Evolutionary conservation across 371 early-diverging fungal species (phyloP).

Genomic region (Circinella minor): DNA sequence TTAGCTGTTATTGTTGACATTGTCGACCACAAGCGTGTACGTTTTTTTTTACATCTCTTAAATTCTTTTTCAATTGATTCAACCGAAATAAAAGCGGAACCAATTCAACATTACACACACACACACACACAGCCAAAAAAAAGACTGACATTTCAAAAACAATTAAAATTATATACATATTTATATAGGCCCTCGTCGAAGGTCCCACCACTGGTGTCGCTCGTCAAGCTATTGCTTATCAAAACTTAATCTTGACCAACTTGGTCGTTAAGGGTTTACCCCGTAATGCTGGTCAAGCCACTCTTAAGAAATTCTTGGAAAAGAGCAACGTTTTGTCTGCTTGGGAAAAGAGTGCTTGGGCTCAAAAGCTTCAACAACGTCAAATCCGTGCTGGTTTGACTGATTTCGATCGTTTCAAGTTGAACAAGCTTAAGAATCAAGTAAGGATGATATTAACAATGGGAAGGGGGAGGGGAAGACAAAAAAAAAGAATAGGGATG

Average conservation of each 20-base stretch:
- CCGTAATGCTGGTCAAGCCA: slow-evolving; percentile 78
- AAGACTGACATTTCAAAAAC: too few relatives aligned
- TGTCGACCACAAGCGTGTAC: slow-evolving; percentile 95
- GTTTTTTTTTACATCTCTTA: slow-evolving; percentile 21
- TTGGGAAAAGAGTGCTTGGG: slow-evolving; percentile 92
- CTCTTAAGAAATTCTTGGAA: slow-evolving; percentile 83
- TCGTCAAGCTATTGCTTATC: slow-evolving; percentile 88
- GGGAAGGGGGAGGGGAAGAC: not conserved
- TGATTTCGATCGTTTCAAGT: slow-evolving; percentile 98
- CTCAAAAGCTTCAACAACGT: slow-evolving; percentile 90
- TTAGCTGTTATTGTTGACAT: slow-evolving; percentile 98
- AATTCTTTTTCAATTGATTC: not conserved
- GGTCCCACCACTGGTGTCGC: slow-evolving; percentile 95
- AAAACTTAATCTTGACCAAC: slow-evolving; percentile 88
- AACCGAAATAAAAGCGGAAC: too few relatives aligned
- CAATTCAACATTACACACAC: not conserved
- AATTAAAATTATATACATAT: not conserved
- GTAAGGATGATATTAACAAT: slow-evolving; percentile 33
- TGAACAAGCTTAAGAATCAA: slow-evolving; percentile 83
- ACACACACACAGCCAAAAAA: not conserved
- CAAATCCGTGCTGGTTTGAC: slow-evolving; percentile 75
- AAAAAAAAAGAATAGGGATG: too few relatives aligned
- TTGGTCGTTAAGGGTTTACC: slow-evolving; percentile 85
- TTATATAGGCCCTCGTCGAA: slow-evolving; percentile 86
- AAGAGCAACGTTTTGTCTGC: slow-evolving; percentile 77